A percentile compares a stretch with the other conserved stretches of the same genome.
These are phyloP conservation scores for Acanthamoeba quina DNA, from an alignment of 208 protist species.

Conservation along the genomic window DNA sequence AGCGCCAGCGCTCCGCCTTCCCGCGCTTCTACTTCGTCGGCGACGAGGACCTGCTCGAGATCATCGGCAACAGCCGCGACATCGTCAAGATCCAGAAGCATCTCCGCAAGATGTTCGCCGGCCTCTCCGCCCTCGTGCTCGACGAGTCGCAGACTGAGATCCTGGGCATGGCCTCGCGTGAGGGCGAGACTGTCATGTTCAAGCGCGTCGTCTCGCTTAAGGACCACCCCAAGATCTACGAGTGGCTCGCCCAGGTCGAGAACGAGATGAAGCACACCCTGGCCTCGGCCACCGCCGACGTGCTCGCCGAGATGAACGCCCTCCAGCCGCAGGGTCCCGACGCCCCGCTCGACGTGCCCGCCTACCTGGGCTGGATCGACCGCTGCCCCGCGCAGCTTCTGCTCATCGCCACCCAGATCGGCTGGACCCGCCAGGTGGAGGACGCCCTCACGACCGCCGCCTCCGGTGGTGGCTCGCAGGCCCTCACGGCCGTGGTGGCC, in stretches of 20 bases:
- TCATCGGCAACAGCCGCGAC: slow-evolving; percentile 98
- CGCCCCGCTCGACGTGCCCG: neutral
- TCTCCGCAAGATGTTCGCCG: slow-evolving; percentile 99
- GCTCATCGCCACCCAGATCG: slow-evolving; percentile 94
- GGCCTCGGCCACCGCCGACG: slow-evolving; percentile 75
- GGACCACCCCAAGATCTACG: slow-evolving; percentile 93
- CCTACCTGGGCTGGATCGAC: slow-evolving; percentile 92
- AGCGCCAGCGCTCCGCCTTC: slow-evolving; percentile 97
- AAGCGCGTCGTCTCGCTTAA: slow-evolving; percentile 80
- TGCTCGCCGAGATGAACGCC: slow-evolving; percentile 70
- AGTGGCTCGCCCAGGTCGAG: slow-evolving; percentile 95
- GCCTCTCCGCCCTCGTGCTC: slow-evolving; percentile 93
- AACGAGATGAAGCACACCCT: slow-evolving; percentile 94
- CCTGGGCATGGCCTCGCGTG: slow-evolving; percentile 93
- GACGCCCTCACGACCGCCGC: slow-evolving; percentile 73
- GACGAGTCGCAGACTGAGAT: slow-evolving; percentile 86
- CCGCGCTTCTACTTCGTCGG: slow-evolving; percentile 99
- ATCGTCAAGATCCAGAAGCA: slow-evolving; percentile 96
- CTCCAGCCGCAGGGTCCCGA: neutral
- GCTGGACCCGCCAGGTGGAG: slow-evolving; percentile 95
- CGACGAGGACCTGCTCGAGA: slow-evolving; percentile 99
- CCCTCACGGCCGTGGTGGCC: slow-evolving; percentile 59
- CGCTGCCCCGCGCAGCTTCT: slow-evolving; percentile 95
- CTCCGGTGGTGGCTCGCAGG: neutral
- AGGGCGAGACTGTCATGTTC: slow-evolving; percentile 96